phyloP scores from a whole-genome alignment of 345 rosid species.

The Adansonia digitata region DNA sequence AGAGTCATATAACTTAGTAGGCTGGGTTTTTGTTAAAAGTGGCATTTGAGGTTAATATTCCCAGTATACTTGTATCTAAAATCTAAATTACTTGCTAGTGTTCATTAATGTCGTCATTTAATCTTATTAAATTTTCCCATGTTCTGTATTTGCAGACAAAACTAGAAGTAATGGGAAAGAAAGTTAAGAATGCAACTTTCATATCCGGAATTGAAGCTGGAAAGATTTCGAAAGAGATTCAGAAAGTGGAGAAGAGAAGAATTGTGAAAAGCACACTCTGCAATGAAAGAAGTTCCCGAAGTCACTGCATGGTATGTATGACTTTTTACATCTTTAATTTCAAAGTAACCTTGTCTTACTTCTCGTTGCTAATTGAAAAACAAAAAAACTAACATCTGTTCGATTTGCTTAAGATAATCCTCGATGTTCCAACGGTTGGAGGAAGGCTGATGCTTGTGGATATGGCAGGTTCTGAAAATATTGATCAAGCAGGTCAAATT shows the following conservation, averaged over 20 bases:
- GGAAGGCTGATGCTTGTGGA: slow-evolving; percentile 97
- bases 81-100: not conserved
- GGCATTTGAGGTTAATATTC: not conserved
- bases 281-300: slow-evolving; percentile 91
- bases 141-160: slow-evolving; percentile 45
- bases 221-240: slow-evolving; percentile 82
- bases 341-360: not conserved
- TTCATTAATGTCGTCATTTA: not conserved
- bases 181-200: slow-evolving; percentile 83
- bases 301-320: slow-evolving; percentile 94
- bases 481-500: slow-evolving; percentile 92
- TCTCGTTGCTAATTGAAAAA: not conserved
- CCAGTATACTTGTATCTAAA: not conserved
- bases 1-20: not conserved
- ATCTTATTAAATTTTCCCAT: not conserved
- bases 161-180: slow-evolving; percentile 97
- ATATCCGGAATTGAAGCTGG: slow-evolving; percentile 89
- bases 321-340: not conserved
- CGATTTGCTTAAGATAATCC: slow-evolving; percentile 55
- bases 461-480: slow-evolving; percentile 99
- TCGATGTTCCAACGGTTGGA: slow-evolving; percentile 96
- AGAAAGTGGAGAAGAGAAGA: slow-evolving; percentile 92
- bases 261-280: slow-evolving; percentile 90
- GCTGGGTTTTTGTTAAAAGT: not conserved
- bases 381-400: not conserved